Evolutionary conservation across 2,329 filamentous ascomycete genomes (phyloP).

Genomic region (Clarireedia sp.): DNA sequence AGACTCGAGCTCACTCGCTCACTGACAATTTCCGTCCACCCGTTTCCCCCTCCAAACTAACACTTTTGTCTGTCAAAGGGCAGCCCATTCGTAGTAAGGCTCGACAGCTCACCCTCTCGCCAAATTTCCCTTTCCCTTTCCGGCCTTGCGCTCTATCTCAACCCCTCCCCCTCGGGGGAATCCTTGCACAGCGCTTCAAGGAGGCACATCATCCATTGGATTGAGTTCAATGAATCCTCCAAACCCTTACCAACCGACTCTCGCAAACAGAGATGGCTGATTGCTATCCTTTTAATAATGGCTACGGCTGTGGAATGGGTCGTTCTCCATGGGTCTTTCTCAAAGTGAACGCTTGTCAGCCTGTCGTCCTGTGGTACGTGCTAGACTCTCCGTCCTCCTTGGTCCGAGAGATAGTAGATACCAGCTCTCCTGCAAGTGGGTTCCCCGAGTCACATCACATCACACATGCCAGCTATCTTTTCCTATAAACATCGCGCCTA

Average conservation of each 20-base stretch:
- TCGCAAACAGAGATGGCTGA: too few species aligned
- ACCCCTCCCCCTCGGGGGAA: not conserved
- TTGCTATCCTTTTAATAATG: too few species aligned
- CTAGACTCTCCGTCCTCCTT: not conserved
- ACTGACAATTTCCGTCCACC: not conserved
- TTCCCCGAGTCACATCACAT: not conserved
- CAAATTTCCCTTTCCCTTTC: too few species aligned
- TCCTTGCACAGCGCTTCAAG: constrained; percentile 8
- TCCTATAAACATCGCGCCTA: constrained; percentile 10
- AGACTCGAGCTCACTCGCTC: too few species aligned
- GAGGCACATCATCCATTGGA: not conserved
- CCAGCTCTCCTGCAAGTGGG: not conserved
- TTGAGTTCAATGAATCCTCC: not conserved
- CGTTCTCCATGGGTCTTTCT: not conserved
- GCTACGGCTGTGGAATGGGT: too few species aligned
- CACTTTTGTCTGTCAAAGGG: not conserved
- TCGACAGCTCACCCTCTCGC: too few species aligned
- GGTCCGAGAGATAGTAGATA: not conserved
- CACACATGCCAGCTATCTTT: not conserved
- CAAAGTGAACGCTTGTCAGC: not conserved
- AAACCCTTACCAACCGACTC: too few species aligned
- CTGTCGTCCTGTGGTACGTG: constrained; percentile 1
- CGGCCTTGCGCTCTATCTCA: too few species aligned
- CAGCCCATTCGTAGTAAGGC: not conserved
- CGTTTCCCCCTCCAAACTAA: not conserved